Conservation (phyloP, 805 yeast genomes). For the Wickerhamomyces ciferrii region DNA sequence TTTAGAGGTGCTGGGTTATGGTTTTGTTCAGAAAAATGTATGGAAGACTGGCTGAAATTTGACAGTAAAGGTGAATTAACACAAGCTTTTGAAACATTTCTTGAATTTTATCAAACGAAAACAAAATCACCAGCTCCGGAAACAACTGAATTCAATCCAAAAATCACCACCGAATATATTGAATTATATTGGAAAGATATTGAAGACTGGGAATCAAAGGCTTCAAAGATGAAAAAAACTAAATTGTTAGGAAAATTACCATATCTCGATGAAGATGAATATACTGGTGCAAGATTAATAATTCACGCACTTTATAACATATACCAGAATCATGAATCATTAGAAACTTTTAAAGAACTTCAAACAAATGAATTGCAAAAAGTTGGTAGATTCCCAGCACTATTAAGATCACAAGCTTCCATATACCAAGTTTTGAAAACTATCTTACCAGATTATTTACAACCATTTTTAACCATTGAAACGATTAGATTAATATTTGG, state of each 20-base stretch:
- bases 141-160: conserved; percentile 6
- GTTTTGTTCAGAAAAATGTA: conserved; percentile 49
- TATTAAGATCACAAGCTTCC: conserved; percentile 40
- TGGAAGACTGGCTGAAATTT: conserved; percentile 25
- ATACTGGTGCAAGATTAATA: conserved; percentile 44
- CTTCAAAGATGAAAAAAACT: conserved; percentile 28
- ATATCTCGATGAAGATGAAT: conserved; percentile 45
- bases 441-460: conserved; percentile 30
- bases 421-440: conserved; percentile 43
- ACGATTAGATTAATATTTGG: conserved; percentile 46
- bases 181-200: conserved; percentile 33
- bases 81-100: conserved; percentile 26
- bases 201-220: conserved; percentile 30
- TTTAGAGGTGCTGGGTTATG: conserved; percentile 39
- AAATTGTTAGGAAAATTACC: conserved; percentile 35
- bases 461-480: conserved; percentile 30
- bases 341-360: conserved; percentile 29
- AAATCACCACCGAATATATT: conserved; percentile 16
- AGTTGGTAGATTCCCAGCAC: conserved; percentile 38
- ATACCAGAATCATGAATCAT: conserved; percentile 13
- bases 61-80: conserved; percentile 34
- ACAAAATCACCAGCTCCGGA: conserved; percentile 22
- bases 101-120: conserved; percentile 16
- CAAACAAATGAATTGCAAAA: conserved; percentile 50
- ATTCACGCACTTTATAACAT: conserved; percentile 31